Base-by-base conservation (phyloP, 495 filamentous ascomycete genomes). In the Podospora comata region DNA sequence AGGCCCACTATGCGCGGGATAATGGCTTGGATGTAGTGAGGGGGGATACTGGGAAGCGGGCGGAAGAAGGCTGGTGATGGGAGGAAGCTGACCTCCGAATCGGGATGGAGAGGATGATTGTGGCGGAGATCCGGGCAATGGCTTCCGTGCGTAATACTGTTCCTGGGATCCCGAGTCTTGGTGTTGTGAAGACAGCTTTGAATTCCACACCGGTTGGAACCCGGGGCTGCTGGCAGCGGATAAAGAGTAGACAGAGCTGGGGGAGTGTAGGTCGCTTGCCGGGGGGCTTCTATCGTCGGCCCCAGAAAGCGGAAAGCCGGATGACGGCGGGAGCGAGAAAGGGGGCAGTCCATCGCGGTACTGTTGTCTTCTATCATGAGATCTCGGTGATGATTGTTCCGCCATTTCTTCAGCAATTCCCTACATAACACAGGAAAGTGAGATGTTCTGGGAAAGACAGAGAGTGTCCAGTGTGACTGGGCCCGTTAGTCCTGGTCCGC, bases 41-140 rank as follows among this genome's bases (percentile, higher is more conserved):
- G 39, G 68, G 2, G 62, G 28, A 28, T 62, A 70, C 5, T 26
- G 19, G 15, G 53, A 55, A 3, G 63, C n/a, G 0, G 58, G 60
- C 1, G 71, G 68, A 32, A 73, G 59, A 3, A 73, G 60, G 58
- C 71, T 73, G 34, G 71, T 18, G 62, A 73, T 73, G 58, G 68
- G 60, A n/a, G 71, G 71, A 28, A 73, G 71, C 26, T 68, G 67
- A 13, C 60, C 64, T 30, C 61, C 57, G 60, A 64, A 70, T 18
- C 65, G 67, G 4, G 68, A 48, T 13, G 39, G 62, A 7, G 67
- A 62, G 4, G 58, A 54, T 3, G 62, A 65, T n/a, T 65, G 67
- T 23, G 18, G 48, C n/a, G 65, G 4, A 20, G 68, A 62, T 39
- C 27, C 59, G 54, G 68, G 70, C 18, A 68, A 23, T 19, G 64